phyloP scores from a whole-genome alignment of 148 eudicot species.

The Limonium bicolor region DNA sequence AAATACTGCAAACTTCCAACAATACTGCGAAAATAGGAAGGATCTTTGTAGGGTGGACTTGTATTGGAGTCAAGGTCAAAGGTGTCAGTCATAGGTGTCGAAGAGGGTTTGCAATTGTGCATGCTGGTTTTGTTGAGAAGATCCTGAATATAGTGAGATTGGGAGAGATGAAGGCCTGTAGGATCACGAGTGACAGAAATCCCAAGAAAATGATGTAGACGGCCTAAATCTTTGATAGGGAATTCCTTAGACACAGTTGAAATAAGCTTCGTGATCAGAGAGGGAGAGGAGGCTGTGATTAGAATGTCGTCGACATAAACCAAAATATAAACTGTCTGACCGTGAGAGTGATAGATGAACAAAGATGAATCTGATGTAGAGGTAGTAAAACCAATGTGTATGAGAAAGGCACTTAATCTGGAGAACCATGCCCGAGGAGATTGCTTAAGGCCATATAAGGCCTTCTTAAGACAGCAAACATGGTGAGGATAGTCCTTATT shows the following conservation, averaged over 20 bases:
- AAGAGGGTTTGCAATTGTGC: background rate
- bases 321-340: too few relatives aligned
- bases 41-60: background rate
- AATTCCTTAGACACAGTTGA: background rate
- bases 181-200: background rate
- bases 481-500: too few relatives aligned
- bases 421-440: background rate
- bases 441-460: background rate
- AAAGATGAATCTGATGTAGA: background rate
- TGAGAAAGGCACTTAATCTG: background rate
- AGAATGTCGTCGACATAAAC: background rate
- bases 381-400: background rate
- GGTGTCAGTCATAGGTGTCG: background rate
- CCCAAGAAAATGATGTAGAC: background rate
- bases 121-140: background rate
- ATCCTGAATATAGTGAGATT: too few relatives aligned
- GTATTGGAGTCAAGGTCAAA: background rate
- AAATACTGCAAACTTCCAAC: background rate
- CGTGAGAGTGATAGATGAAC: background rate
- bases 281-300: background rate
- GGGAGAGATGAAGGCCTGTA: background rate
- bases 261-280: background rate
- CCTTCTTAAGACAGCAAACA: background rate
- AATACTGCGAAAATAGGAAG: background rate
- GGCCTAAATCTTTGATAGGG: background rate